Percentiles rank a stretch among this genome's conserved stretches.
Evolutionary conservation across 345 rosid species (phyloP).

Genomic region (Rhodomyrtus tomentosa): DNA sequence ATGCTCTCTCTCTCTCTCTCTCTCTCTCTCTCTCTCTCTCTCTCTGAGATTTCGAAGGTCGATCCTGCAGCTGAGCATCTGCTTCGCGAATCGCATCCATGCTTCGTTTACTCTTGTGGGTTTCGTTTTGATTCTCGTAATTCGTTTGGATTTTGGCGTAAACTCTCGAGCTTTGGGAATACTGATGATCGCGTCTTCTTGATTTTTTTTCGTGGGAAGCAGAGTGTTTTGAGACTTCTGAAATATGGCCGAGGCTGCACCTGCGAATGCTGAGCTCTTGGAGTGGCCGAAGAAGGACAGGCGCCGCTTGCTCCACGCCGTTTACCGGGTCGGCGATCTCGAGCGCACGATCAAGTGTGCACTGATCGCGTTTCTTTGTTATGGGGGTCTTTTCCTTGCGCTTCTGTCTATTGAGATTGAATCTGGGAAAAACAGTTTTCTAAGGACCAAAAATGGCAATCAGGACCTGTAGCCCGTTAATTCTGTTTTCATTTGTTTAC

Average conservation of each 20-base stretch:
- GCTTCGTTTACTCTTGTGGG: neutral
- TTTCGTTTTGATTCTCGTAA: neutral
- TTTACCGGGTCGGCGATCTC: conserved; percentile 86
- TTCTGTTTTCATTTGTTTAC: no score
- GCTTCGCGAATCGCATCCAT: neutral
- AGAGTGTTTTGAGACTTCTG: neutral
- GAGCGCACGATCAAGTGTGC: conserved; percentile 77
- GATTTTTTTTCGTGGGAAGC: neutral
- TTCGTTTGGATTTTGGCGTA: neutral
- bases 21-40: neutral
- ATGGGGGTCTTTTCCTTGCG: neutral
- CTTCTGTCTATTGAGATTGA: neutral
- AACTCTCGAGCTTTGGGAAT: neutral
- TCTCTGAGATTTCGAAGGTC: neutral
- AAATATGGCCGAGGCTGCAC: conserved; percentile 48
- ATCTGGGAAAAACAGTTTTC: neutral
- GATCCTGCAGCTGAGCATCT: neutral
- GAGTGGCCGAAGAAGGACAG: conserved; percentile 91
- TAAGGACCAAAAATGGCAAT: neutral
- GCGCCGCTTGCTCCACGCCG: conserved; percentile 82
- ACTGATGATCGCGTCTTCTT: neutral
- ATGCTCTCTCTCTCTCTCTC: neutral
- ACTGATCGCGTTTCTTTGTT: neutral
- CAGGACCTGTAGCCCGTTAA: neutral
- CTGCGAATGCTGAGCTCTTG: conserved; percentile 38